phyloP scores from a whole-genome alignment of 1,284 basidiomycete genomes.

The Ganoderma sinense region DNA sequence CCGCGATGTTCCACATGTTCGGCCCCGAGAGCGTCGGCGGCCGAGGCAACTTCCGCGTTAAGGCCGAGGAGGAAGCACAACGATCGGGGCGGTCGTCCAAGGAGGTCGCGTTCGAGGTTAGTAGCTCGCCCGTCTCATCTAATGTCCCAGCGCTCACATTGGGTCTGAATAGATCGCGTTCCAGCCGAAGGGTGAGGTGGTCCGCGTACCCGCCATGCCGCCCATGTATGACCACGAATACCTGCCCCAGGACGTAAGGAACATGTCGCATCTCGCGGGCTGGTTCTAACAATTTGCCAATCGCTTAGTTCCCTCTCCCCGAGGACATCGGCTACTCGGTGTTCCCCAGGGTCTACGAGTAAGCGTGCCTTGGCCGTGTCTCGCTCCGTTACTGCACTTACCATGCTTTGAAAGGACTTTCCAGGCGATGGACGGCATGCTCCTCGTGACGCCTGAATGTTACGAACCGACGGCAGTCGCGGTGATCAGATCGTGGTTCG shows the following conservation, averaged over 20 bases:
- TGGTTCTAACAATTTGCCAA: slow-evolving; percentile 10
- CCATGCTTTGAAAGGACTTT: slow-evolving; percentile 8
- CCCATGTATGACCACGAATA: slow-evolving; percentile 35
- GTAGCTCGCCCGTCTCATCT: neutral
- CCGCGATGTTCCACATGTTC: slow-evolving; percentile 21
- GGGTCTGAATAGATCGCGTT: slow-evolving; percentile 19
- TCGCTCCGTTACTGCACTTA: neutral
- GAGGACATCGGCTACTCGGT: neutral
- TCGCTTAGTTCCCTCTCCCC: slow-evolving; percentile 5
- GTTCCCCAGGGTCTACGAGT: slow-evolving; percentile 25
- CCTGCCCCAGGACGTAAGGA: slow-evolving; percentile 32
- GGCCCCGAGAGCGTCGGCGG: slow-evolving; percentile 29
- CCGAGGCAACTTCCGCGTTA: slow-evolving; percentile 25
- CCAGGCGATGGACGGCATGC: slow-evolving; percentile 20
- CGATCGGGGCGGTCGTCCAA: slow-evolving; percentile 17
- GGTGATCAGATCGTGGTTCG: slow-evolving; percentile 20
- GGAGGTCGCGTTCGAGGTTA: slow-evolving; percentile 26
- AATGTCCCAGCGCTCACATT: neutral
- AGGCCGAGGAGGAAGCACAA: slow-evolving; percentile 22
- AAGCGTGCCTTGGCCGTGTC: neutral
- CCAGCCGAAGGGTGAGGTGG: slow-evolving; percentile 12
- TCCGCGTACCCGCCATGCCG: slow-evolving; percentile 30
- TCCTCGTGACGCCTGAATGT: slow-evolving; percentile 23
- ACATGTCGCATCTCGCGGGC: too few relatives aligned
- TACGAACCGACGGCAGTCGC: slow-evolving; percentile 31